phyloP scores from a whole-genome alignment of 1,284 basidiomycete genomes.

The Ceratorhiza oryzae-sativae region DNA sequence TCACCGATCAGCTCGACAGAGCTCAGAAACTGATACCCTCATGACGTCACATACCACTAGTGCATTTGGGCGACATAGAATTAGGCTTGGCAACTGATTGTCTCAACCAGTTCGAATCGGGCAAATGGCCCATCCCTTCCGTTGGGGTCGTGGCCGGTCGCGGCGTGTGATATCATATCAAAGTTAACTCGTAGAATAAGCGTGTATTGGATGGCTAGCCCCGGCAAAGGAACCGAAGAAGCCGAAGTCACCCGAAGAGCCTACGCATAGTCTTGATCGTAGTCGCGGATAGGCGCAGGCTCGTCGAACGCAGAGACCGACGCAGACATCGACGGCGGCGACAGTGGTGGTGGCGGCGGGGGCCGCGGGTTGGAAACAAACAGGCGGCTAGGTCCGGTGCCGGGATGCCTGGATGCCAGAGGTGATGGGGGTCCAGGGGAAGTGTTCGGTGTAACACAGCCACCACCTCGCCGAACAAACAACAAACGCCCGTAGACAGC shows the following conservation, averaged over 20 bases:
- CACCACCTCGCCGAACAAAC: conserved; percentile 28
- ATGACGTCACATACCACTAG: not conserved
- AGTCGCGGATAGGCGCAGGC: not conserved
- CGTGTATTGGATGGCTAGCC: conserved; percentile 11
- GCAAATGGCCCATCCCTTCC: not conserved
- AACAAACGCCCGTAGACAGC: conserved; percentile 37
- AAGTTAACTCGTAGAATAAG: conserved; percentile 3
- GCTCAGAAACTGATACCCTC: not conserved
- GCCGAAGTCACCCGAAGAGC: not conserved
- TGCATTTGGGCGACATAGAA: not conserved
- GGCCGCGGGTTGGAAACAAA: not conserved
- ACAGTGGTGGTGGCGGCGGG: no score
- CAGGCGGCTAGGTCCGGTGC: not conserved
- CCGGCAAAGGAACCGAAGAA: conserved; percentile 6
- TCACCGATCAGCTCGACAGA: not conserved
- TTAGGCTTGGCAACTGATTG: not conserved
- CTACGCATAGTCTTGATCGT: not conserved
- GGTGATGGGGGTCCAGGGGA: conserved; percentile 14
- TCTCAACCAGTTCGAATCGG: not conserved
- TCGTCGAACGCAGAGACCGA: no score
- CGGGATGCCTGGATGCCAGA: conserved; percentile 14
- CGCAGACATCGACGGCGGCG: no score
- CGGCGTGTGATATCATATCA: conserved; percentile 19
- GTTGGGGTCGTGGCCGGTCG: not conserved
- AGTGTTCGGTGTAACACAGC: conserved; percentile 5